Evolutionary conservation across 345 rosid genomes (phyloP).

Genomic region (Eucalyptus guilfoylei): DNA sequence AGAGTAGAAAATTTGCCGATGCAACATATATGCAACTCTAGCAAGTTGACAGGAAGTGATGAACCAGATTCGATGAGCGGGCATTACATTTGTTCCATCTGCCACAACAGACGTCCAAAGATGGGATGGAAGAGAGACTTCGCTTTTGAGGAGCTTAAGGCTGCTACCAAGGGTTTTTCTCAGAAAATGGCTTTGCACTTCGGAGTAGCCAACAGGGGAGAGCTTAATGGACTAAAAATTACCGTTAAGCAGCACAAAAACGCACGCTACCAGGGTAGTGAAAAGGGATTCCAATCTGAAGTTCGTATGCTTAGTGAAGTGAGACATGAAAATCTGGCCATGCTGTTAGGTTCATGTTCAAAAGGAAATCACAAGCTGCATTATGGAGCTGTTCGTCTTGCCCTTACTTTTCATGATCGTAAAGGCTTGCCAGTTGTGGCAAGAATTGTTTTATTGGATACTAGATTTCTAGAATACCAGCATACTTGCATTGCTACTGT

Average conservation of each 20-base stretch:
- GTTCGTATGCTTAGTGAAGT: constrained; percentile 39
- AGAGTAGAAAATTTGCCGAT: not conserved
- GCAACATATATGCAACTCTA: not conserved
- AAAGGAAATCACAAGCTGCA: constrained; percentile 39
- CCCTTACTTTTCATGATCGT: no score
- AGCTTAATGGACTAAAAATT: not conserved
- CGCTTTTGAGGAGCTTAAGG: not conserved
- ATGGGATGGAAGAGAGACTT: not conserved
- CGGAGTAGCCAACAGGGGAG: not conserved
- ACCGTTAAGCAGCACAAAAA: not conserved
- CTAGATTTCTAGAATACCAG: no score
- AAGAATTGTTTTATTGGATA: no score
- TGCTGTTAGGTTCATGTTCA: constrained; percentile 50
- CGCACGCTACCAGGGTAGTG: not conserved
- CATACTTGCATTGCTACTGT: no score
- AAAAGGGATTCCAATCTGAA: constrained; percentile 43
- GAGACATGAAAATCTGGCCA: constrained; percentile 43
- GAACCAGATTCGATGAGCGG: not conserved
- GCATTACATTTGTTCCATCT: not conserved
- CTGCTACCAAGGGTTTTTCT: not conserved
- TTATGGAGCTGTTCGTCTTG: no score
- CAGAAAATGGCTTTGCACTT: not conserved
- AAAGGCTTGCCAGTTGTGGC: no score
- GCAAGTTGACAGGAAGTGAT: not conserved
- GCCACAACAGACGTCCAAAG: not conserved